These are phyloP conservation scores for Hyphodiscus hymeniophilus DNA, from an alignment of 495 filamentous ascomycete genomes.

Conservation along the genomic window DNA sequence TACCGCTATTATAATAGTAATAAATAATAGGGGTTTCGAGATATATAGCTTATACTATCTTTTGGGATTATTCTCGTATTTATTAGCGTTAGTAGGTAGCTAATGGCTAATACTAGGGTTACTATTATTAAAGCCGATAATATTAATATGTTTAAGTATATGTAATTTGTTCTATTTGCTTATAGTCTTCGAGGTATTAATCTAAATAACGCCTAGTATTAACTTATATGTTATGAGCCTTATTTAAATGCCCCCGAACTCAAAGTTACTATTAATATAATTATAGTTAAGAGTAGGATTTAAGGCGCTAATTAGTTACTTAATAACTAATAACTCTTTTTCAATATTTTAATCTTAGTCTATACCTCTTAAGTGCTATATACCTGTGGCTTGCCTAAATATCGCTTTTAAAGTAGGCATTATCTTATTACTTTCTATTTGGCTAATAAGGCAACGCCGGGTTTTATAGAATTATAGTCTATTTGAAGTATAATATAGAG, in stretches of 20 bases:
- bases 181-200: slow-evolving; percentile 14
- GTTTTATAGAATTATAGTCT: slow-evolving; percentile 9
- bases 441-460: neutral
- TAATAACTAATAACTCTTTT: too few species aligned
- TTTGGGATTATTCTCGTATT: slow-evolving; percentile 3
- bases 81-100: slow-evolving; percentile 5
- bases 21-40: slow-evolving; percentile 10
- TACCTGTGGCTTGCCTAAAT: slow-evolving; percentile 11
- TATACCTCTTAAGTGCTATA: slow-evolving; percentile 11
- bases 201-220: slow-evolving; percentile 9
- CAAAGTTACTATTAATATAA: slow-evolving; percentile 8
- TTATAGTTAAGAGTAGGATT: too few species aligned
- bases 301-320: too few species aligned
- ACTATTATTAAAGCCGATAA: slow-evolving; percentile 11
- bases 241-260: slow-evolving; percentile 14
- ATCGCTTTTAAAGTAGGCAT: slow-evolving; percentile 2
- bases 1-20: slow-evolving; percentile 7
- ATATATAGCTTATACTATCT: slow-evolving; percentile 12
- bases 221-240: slow-evolving; percentile 14
- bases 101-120: slow-evolving; percentile 8
- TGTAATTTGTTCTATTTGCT: slow-evolving; percentile 14
- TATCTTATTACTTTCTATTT: too few species aligned
- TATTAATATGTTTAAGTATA: slow-evolving; percentile 10
- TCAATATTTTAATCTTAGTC: slow-evolving; percentile 1
- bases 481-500: slow-evolving; percentile 12